Base-by-base conservation (phyloP, 768 basidiomycete species). In the Gloeophyllum trabeum region DNA sequence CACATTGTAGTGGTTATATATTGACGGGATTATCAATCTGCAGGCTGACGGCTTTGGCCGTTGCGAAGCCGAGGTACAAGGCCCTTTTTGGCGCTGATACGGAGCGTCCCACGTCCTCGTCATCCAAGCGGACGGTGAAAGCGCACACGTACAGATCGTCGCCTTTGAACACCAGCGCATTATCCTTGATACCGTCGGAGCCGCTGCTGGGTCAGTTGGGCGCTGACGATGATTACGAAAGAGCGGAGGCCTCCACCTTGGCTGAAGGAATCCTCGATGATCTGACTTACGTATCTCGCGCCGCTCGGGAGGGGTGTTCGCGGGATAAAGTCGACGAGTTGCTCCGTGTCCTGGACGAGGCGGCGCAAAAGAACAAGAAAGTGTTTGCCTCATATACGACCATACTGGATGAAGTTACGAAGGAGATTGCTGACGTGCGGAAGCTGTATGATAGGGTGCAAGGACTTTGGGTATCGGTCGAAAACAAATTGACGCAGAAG, bases 21-120 rank as follows among this genome's bases (percentile, higher is more conserved):
- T n/a, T n/a, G n/a, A n/a, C n/a, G n/a, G n/a, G n/a, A 26, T 46
- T 45, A 44, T 43, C 51, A 18, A 44, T 40, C 34, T 18, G 21
- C 44, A 81, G 79, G 20, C 60, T 85, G 24, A 85, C 81, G 5
- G 71, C 84, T 13, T 50, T 75, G 25, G 79, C 86, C 45, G 74
- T 86, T 6, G 75, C 74, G 20, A 75, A 74, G 56, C 73, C 78
- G 6, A 76, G 83, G 46, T 80, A 81, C 45, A 71, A 73, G n/a
- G 51, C 53, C 14, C 76, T 72, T 2, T 86, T 86, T 54, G 73
- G 71, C 10, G 16, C 16, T 32, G 28, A n/a, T n/a, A n/a, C n/a
- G n/a, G n/a, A n/a, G n/a, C n/a, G n/a, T n/a, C n/a, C n/a, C n/a
- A n/a, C n/a, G n/a, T n/a, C n/a, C n/a, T n/a, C n/a, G n/a, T n/a